Percentiles rank a stretch among this genome's conserved stretches.
Conservation (phyloP, 768 basidiomycete species). For the Leucosporidium scottii region DNA sequence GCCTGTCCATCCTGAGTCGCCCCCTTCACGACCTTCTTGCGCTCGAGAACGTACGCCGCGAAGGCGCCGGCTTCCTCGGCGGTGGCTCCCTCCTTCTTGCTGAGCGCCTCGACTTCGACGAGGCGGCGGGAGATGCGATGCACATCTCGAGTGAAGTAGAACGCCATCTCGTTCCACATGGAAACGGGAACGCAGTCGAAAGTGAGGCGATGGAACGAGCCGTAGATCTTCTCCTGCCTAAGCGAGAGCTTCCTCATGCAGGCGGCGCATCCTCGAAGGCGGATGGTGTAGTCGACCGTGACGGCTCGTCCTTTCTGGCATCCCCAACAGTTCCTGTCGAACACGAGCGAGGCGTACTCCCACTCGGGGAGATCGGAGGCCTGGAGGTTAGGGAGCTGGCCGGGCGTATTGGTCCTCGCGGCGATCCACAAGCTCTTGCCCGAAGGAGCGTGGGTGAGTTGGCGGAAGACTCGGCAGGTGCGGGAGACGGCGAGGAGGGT, state of each 20-base stretch:
- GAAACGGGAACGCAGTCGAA: not conserved
- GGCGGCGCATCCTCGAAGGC: constrained; percentile 5
- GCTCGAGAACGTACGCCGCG: not conserved
- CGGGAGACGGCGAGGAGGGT: constrained; percentile 11
- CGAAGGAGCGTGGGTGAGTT: not conserved
- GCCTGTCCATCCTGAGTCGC: not conserved
- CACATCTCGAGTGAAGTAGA: not conserved
- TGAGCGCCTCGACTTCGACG: not conserved
- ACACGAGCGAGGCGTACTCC: not conserved
- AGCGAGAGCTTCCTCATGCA: constrained; percentile 9
- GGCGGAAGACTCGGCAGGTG: constrained; percentile 17
- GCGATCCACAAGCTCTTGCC: constrained; percentile 2
- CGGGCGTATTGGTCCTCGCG: constrained; percentile 2
- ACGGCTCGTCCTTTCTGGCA: constrained; percentile 9
- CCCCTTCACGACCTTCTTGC: not conserved
- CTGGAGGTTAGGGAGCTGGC: no score
- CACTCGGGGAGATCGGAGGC: not conserved
- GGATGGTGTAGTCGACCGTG: constrained; percentile 1
- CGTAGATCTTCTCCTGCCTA: not conserved
- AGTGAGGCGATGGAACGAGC: not conserved
- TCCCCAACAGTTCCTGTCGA: not conserved
- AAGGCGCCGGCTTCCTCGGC: not conserved
- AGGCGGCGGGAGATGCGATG: not conserved
- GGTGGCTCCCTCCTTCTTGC: not conserved
- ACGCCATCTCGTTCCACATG: not conserved